Evolutionary conservation across 208 protist species (phyloP).

Genomic region (Crithidia acanthocephali): DNA sequence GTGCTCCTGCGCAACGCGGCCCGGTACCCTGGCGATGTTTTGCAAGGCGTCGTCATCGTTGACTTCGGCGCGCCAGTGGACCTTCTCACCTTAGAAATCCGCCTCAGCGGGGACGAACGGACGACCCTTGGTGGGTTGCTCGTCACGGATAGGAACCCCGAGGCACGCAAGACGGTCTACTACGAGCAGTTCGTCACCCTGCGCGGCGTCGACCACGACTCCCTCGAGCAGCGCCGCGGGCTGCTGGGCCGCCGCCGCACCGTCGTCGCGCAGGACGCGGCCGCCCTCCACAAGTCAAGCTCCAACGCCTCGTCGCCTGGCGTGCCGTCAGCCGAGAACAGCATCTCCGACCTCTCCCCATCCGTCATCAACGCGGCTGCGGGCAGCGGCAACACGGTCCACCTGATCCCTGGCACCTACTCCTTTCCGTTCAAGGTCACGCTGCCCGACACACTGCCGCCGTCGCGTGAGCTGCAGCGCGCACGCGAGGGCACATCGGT

Average conservation of each 20-base stretch:
- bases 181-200: constrained; percentile 60
- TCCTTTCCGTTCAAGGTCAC: constrained; percentile 62
- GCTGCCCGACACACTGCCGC: constrained; percentile 59
- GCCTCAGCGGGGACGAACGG: constrained; percentile 42
- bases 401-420: constrained; percentile 64
- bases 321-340: not conserved
- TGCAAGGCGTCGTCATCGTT: constrained; percentile 63
- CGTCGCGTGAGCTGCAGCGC: constrained; percentile 32
- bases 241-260: constrained; percentile 9
- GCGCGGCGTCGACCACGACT: constrained; percentile 39
- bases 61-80: constrained; percentile 33
- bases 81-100: constrained; percentile 44
- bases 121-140: constrained; percentile 39
- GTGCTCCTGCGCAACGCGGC: constrained; percentile 35
- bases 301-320: not conserved
- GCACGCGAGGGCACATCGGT: constrained; percentile 34
- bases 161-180: constrained; percentile 50
- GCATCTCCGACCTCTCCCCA: not conserved
- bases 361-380: constrained; percentile 9
- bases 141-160: constrained; percentile 32
- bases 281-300: constrained; percentile 1
- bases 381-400: constrained; percentile 4
- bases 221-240: constrained; percentile 19
- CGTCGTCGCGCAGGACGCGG: constrained; percentile 15
- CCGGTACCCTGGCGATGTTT: constrained; percentile 55